These are phyloP conservation scores for Trichocomaceae sp. DNA, from an alignment of 2,329 filamentous ascomycete species.

Conservation along the genomic window DNA sequence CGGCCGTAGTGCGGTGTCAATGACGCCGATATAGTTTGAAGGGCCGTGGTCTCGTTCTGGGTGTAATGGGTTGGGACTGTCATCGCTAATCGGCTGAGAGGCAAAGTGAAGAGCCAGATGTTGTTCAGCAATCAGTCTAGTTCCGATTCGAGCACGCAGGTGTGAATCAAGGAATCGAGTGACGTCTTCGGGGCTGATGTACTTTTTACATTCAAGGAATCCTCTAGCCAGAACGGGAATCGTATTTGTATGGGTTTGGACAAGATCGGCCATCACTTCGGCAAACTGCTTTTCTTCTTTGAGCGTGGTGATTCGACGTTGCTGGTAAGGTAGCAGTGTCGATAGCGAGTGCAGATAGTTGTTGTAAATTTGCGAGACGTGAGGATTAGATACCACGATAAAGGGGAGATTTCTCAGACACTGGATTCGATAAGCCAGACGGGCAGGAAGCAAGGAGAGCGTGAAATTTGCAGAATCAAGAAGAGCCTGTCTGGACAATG, in stretches of 20 bases:
- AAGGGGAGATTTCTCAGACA: slow-evolving; percentile 89
- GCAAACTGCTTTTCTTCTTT: slow-evolving; percentile 90
- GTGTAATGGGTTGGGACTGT: slow-evolving; percentile 33
- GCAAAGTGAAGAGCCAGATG: slow-evolving; percentile 83
- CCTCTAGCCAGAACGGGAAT: slow-evolving; percentile 88
- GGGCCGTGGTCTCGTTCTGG: slow-evolving; percentile 20
- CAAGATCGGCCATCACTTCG: slow-evolving; percentile 87
- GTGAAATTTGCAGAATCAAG: slow-evolving; percentile 94
- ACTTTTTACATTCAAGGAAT: slow-evolving; percentile 87
- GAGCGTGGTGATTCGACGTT: slow-evolving; percentile 64
- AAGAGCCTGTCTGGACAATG: slow-evolving; percentile 70
- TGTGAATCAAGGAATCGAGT: slow-evolving; percentile 90
- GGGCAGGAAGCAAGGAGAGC: slow-evolving; percentile 81
- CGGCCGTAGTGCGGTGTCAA: slow-evolving; percentile 81
- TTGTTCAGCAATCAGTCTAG: slow-evolving; percentile 88
- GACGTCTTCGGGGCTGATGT: slow-evolving; percentile 76
- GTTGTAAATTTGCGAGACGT: slow-evolving; percentile 88
- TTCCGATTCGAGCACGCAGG: slow-evolving; percentile 87
- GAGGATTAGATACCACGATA: slow-evolving; percentile 96
- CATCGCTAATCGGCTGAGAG: slow-evolving; percentile 63
- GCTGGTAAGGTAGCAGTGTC: slow-evolving; percentile 77
- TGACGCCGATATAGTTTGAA: slow-evolving; percentile 80
- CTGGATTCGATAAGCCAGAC: slow-evolving; percentile 88
- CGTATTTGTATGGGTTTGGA: slow-evolving; percentile 88
- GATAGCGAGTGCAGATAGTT: slow-evolving; percentile 93